These are phyloP conservation scores for Nitzschia palea DNA, from an alignment of 108 stramenopile genomes.

Conservation along the genomic window DNA sequence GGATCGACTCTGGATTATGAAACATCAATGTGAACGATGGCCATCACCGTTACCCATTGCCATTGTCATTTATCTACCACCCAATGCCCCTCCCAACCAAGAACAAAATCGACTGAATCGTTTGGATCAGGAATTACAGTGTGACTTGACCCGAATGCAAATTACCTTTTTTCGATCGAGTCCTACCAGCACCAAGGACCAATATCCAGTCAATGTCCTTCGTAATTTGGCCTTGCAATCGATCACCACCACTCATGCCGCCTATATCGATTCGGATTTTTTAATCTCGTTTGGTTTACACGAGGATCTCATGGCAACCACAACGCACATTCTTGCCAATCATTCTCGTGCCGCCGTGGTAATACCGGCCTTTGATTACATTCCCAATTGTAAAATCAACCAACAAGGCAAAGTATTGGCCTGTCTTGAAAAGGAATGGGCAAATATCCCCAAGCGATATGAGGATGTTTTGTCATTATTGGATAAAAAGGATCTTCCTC, in stretches of 20 bases:
- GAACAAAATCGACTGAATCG: not conserved
- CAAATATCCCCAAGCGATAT: conserved; percentile 48
- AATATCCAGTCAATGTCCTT: conserved; percentile 87
- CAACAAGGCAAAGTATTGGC: not conserved
- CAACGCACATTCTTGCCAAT: conserved; percentile 12
- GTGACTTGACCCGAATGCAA: conserved; percentile 4
- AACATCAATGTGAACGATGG: conserved; percentile 63
- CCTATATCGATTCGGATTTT: conserved; percentile 86
- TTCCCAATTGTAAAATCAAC: conserved; percentile 8
- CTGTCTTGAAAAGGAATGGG: conserved; percentile 23
- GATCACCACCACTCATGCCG: conserved; percentile 63
- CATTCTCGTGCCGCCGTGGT: conserved; percentile 55
- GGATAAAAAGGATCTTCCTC: not conserved
- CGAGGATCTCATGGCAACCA: conserved; percentile 32
- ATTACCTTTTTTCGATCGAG: not conserved
- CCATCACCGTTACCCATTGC: conserved; percentile 29
- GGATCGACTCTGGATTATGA: conserved; percentile 66
- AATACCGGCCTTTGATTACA: conserved; percentile 67
- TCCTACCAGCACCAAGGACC: not conserved
- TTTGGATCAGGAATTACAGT: not conserved
- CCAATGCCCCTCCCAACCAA: not conserved
- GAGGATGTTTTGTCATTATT: conserved; percentile 29
- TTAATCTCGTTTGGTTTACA: conserved; percentile 71
- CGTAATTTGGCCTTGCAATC: conserved; percentile 71
- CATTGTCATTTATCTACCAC: conserved; percentile 27